phyloP scores from a whole-genome alignment of 2,329 filamentous ascomycete genomes.

The Neonectria sp. region DNA sequence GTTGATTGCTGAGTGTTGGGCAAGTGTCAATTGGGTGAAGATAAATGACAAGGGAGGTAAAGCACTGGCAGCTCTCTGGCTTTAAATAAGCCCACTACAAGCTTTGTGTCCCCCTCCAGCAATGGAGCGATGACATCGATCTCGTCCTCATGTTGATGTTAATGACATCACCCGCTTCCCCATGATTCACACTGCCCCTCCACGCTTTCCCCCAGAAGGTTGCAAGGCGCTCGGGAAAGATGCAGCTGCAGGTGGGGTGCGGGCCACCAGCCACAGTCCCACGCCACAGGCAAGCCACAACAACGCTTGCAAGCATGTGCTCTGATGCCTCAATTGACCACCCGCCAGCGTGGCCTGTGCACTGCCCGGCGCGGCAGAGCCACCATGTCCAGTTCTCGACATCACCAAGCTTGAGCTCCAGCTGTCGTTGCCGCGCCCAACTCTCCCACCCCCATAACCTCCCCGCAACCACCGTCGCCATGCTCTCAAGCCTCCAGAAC shows the following conservation, averaged over 20 bases:
- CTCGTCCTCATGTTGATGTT: conserved; percentile 28
- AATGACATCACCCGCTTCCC: conserved; percentile 48
- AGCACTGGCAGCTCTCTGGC: conserved; percentile 4
- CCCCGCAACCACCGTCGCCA: conserved; percentile 51
- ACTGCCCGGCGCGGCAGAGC: conserved; percentile 30
- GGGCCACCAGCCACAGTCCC: conserved; percentile 2
- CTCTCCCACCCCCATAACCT: not conserved
- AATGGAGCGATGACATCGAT: conserved; percentile 47
- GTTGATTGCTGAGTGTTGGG: not conserved
- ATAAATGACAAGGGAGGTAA: conserved; percentile 1
- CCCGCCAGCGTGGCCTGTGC: conserved; percentile 33
- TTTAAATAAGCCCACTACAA: conserved; percentile 28
- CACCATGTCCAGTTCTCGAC: conserved; percentile 48
- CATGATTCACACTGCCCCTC: conserved; percentile 4
- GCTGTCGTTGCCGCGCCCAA: conserved; percentile 6
- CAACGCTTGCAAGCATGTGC: conserved; percentile 6
- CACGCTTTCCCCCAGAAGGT: conserved; percentile 7
- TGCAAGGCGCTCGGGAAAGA: not conserved
- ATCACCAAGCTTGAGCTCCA: conserved; percentile 19
- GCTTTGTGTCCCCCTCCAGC: conserved; percentile 20
- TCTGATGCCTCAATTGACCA: conserved; percentile 22
- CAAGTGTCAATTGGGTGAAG: conserved; percentile 8
- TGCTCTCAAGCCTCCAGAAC: conserved; percentile 80
- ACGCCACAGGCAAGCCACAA: conserved; percentile 14
- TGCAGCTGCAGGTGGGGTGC: conserved; percentile 24